Evolutionary conservation across 495 filamentous ascomycete species (phyloP), one percentile per base, ranked within the genome.

Genomic region (Bathelium albidoporum): DNA sequence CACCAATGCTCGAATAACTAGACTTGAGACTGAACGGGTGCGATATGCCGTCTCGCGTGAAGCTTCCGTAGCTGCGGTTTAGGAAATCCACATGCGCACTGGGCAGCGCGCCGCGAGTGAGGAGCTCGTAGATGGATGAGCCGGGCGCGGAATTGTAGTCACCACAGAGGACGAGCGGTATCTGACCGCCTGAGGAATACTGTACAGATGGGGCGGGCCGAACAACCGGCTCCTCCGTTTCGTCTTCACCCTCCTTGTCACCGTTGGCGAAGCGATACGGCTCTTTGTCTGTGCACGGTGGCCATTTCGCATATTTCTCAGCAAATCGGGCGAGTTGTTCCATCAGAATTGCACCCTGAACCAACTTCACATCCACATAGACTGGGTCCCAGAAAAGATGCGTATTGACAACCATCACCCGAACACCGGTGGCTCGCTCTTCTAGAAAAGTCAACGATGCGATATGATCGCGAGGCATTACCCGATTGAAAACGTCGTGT

Each of bases 391-490:
- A 97, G 71, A 88, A 91, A 45, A 97, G 80, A 76, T 98, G 94
- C 2, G 89, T 88, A 69, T 97, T 97, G 31, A 88, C 90, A 12
- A 97, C 85, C 58, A 98, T 95, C 63, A 97, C 78, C 18, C 95
- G 85, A 1, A 89, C 83, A 1, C 94, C 94, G 1, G 92, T 97
- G 63, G 80, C 75, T 18, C 91, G 82, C 69, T 96, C 96, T 73
- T 97, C 95, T 59, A 97, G 81, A 75, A 98, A 94, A 62, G 88
- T 80, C 31, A 95, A 83, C 22, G 96, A 84, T 14, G 88, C 93
- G 68, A 98, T 95, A 70, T 97, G 89, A 76, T 98, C 94, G 76
- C 92, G 89, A 64, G 92, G 91, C 94, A 97, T 97, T 20, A 97
- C 85, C 14, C 94, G 87, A 72, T 98, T 97, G 80, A 94, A 97